Conservation (phyloP, 495 filamentous ascomycete genomes). For the Podospora sp. region DNA sequence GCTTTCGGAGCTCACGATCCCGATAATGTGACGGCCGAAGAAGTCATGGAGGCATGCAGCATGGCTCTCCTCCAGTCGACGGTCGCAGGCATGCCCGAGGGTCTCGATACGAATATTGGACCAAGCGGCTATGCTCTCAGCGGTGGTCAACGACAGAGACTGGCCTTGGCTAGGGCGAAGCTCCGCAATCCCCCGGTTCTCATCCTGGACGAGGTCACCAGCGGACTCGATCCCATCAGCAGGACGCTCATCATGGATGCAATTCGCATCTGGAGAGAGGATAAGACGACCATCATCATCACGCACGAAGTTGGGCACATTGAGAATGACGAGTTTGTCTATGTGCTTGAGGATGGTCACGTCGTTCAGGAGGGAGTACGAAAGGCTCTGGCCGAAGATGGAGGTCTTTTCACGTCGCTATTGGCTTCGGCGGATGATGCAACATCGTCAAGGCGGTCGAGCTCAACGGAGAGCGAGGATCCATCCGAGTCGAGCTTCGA, state of each 20-base stretch:
- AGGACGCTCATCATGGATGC: constrained; percentile 69
- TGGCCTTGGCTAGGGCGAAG: constrained; percentile 73
- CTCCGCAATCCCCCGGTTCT: constrained; percentile 80
- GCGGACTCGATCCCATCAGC: constrained; percentile 73
- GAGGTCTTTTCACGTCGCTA: constrained; percentile 38
- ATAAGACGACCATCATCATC: constrained; percentile 86
- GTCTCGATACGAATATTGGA: constrained; percentile 74
- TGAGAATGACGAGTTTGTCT: constrained; percentile 71
- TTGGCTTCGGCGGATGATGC: constrained; percentile 32
- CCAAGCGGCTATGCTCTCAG: constrained; percentile 70
- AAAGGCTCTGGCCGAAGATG: constrained; percentile 37
- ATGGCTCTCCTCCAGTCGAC: constrained; percentile 74
- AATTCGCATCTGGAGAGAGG: constrained; percentile 71
- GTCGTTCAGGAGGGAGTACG: constrained; percentile 68
- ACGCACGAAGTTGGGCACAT: constrained; percentile 91
- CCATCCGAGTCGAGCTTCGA: not conserved
- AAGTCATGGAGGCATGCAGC: constrained; percentile 61
- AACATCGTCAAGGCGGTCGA: not conserved
- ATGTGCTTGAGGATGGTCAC: constrained; percentile 71
- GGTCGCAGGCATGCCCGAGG: constrained; percentile 69
- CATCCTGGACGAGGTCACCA: constrained; percentile 88
- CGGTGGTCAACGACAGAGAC: constrained; percentile 80
- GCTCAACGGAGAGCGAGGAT: not conserved
- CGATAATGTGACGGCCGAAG: constrained; percentile 49
- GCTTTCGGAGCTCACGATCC: constrained; percentile 66